Evolutionary conservation across 441 rosid species (phyloP).

Genomic region (Bocquillonia castaneifolia): DNA sequence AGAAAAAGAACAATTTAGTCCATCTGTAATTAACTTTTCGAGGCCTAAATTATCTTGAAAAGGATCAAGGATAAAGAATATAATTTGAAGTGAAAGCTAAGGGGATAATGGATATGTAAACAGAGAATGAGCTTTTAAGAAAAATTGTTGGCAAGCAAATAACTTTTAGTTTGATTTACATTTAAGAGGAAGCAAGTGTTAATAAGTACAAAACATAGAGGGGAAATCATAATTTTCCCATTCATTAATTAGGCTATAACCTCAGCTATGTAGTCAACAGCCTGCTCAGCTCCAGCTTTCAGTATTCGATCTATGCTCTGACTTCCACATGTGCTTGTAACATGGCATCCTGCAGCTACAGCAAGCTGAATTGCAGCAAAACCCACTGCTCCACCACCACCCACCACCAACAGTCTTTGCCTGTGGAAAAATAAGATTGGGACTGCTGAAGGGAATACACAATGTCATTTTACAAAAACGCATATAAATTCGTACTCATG

Average conservation of each 20-base stretch:
- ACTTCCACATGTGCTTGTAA: conserved; percentile 73
- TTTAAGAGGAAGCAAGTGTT: too few relatives aligned
- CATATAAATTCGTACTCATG: neutral
- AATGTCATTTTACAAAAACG: neutral
- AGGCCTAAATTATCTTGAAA: too few relatives aligned
- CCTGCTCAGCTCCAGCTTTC: conserved; percentile 84
- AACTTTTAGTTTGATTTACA: too few relatives aligned
- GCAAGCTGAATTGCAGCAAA: conserved; percentile 87
- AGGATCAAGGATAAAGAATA: too few relatives aligned
- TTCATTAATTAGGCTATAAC: conserved; percentile 33
- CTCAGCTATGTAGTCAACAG: conserved; percentile 78
- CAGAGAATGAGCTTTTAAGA: too few relatives aligned
- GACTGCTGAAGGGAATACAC: conserved; percentile 8
- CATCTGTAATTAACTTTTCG: too few relatives aligned
- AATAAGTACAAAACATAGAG: too few relatives aligned
- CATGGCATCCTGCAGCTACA: conserved; percentile 69
- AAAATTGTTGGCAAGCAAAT: too few relatives aligned
- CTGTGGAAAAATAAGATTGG: conserved; percentile 37
- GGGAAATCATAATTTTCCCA: too few relatives aligned
- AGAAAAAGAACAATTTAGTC: too few relatives aligned
- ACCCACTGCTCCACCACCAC: conserved; percentile 97
- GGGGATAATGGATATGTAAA: too few relatives aligned
- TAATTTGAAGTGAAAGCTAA: too few relatives aligned
- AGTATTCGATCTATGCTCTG: conserved; percentile 53
- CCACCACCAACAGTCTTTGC: conserved; percentile 73